Evolutionary conservation across 192 early-diverging fungal genomes (phyloP).

Genomic region (Coemansia sp.): DNA sequence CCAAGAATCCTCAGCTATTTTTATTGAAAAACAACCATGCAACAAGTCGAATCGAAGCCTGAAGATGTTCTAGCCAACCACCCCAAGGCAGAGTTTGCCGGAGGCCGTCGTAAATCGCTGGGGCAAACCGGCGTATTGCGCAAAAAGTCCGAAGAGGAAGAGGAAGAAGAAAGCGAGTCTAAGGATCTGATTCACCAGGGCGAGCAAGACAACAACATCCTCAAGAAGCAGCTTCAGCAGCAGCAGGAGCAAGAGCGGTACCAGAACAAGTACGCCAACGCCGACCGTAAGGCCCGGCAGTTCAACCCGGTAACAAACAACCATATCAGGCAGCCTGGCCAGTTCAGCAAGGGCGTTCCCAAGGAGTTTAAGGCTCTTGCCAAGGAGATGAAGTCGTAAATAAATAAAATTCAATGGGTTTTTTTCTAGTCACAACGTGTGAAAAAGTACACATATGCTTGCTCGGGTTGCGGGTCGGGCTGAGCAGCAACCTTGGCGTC

Average conservation of each 20-base stretch:
- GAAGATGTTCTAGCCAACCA: slow-evolving; percentile 12
- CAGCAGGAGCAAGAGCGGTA: slow-evolving; percentile 17
- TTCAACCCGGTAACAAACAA: slow-evolving; percentile 16
- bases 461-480: slow-evolving; percentile 59
- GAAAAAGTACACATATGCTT: slow-evolving; percentile 75
- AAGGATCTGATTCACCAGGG: slow-evolving; percentile 29
- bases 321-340: slow-evolving; percentile 32
- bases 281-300: slow-evolving; percentile 14
- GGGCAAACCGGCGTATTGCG: slow-evolving; percentile 2
- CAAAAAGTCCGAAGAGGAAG: slow-evolving; percentile 14
- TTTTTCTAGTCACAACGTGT: slow-evolving; percentile 24
- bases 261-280: slow-evolving; percentile 19
- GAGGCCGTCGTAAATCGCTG: slow-evolving; percentile 42
- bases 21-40: no score
- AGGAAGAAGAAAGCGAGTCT: slow-evolving; percentile 22
- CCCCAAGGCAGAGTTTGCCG: slow-evolving; percentile 19
- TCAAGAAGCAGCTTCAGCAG: slow-evolving; percentile 19
- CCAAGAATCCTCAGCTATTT: no score
- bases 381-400: slow-evolving; percentile 17
- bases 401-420: no score
- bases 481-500: slow-evolving; percentile 90
- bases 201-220: slow-evolving; percentile 17
- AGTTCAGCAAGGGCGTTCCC: slow-evolving; percentile 31
- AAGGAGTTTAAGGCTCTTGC: slow-evolving; percentile 29
- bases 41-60: no score